phyloP scores from a whole-genome alignment of 192 early-diverging fungal genomes.

The Backusella westeae region DNA sequence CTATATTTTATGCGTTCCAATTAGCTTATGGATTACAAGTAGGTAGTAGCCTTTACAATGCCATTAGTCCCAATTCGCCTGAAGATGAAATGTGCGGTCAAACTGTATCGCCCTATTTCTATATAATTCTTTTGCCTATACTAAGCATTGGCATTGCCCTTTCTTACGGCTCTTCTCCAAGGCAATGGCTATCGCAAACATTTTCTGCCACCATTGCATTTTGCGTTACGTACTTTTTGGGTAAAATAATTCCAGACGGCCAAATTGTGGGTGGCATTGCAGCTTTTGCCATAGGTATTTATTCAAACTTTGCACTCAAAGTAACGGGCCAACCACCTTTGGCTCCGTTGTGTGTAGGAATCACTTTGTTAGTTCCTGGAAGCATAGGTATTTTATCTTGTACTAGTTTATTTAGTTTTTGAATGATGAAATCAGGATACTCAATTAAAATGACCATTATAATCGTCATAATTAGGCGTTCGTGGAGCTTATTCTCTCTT shows the following conservation, averaged over 20 bases:
- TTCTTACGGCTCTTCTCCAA: constrained; percentile 57
- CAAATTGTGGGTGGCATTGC: constrained; percentile 29
- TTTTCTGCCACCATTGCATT: constrained; percentile 19
- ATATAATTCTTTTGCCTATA: constrained; percentile 44
- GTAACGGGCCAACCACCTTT: constrained; percentile 45
- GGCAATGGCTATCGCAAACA: constrained; percentile 26
- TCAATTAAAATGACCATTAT: neutral
- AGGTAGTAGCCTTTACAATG: constrained; percentile 32
- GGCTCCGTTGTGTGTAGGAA: constrained; percentile 78
- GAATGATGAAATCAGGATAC: neutral
- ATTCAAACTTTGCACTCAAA: constrained; percentile 33
- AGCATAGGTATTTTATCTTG: constrained; percentile 38
- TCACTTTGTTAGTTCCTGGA: constrained; percentile 83
- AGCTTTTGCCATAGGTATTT: constrained; percentile 32
- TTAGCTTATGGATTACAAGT: constrained; percentile 70
- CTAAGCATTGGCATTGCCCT: constrained; percentile 51
- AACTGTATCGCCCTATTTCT: constrained; percentile 31
- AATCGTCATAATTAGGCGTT: constrained; percentile 19
- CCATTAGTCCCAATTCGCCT: constrained; percentile 19
- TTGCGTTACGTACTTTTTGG: constrained; percentile 22
- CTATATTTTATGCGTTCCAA: constrained; percentile 69
- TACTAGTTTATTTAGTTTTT: neutral
- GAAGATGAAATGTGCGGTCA: constrained; percentile 17
- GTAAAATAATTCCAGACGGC: constrained; percentile 23
- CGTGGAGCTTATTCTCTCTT: constrained; percentile 27